Evolutionary conservation across 345 rosid genomes (phyloP), one percentile per base, ranked within the genome.

Genomic region (Populus euphratica): DNA sequence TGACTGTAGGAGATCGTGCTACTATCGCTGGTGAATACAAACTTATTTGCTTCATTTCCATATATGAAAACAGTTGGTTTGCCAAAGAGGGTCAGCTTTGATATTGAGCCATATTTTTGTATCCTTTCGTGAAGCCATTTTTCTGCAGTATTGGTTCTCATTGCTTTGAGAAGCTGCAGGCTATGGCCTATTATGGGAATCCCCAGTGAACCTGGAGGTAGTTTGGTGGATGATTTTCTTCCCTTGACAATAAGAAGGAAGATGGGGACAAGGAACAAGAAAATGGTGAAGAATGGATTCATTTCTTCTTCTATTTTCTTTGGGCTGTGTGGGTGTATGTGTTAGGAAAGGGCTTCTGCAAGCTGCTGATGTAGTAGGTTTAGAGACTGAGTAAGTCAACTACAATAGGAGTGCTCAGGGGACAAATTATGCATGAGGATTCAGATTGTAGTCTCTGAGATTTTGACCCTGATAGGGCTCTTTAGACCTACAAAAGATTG

Each of bases 121-220:
- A 78, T 82, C 72, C 90, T 80, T 41, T 74, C 69, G 5, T 70
- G 76, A 44, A 89, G 14, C 89, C 90, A 84, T 38, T 83, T 68
- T 5, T 89, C 89, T 2, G 86, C 86, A 1, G 80, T 85, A 80
- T 89, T 88, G 65, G 86, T 81, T 79, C 79, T 77, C 90, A 84
- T 82, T 56, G 88, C 81, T 27, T 72, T 78, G 43, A 88, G 87
- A 52, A 89, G 86, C 47, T 56, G 52, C 0, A 89, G 76, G 82
- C 91, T 88, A 31, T 87, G 94, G 78, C 94, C 88, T 63, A 89
- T 82, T 5, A 89, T 17, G 6, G 90, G 91, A 8, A 89, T 11
- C 64, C 94, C 94, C 13, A 88, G 78, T 18, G 89, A 91, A 23
- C 89, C 90, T 21, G 90, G 92, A 31, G 94, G 90, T 33, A 81